These are phyloP conservation scores for Candida krabiensis DNA, from an alignment of 805 yeast genomes.

Conservation along the genomic window DNA sequence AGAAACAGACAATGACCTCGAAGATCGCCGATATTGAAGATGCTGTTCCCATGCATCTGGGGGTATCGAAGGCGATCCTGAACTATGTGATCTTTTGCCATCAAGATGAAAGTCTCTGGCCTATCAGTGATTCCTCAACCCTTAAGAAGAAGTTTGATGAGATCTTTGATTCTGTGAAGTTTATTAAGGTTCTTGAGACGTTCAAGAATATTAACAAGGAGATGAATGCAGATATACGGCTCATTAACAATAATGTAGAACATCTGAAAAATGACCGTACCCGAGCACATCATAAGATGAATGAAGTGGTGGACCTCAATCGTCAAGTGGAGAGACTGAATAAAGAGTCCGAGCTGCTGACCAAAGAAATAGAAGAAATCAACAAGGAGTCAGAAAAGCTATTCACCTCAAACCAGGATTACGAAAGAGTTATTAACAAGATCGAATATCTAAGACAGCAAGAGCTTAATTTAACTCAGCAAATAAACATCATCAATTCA, in stretches of 20 bases:
- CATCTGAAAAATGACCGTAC: slow-evolving; percentile 74
- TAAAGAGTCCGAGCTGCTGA: slow-evolving; percentile 48
- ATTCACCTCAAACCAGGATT: slow-evolving; percentile 78
- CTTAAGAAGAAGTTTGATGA: slow-evolving; percentile 94
- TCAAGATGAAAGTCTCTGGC: slow-evolving; percentile 97
- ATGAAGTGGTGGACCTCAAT: slow-evolving; percentile 45
- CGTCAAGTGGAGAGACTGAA: slow-evolving; percentile 44
- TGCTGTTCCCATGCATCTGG: slow-evolving; percentile 78
- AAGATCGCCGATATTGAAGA: slow-evolving; percentile 82
- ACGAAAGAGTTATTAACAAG: slow-evolving; percentile 67
- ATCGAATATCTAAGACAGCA: slow-evolving; percentile 57
- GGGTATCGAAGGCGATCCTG: slow-evolving; percentile 83
- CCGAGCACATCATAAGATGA: slow-evolving; percentile 60
- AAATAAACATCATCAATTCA: slow-evolving; percentile 48
- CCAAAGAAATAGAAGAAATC: slow-evolving; percentile 48
- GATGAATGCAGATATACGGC: slow-evolving; percentile 68
- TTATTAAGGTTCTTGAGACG: slow-evolving; percentile 83
- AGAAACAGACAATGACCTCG: slow-evolving; percentile 72
- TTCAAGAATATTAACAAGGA: slow-evolving; percentile 77
- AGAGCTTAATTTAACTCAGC: slow-evolving; percentile 45
- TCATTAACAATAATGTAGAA: slow-evolving; percentile 75
- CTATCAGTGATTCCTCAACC: slow-evolving; percentile 84
- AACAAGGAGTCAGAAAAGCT: slow-evolving; percentile 61
- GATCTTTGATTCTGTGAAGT: slow-evolving; percentile 92
- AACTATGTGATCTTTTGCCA: slow-evolving; percentile 96